Evolutionary conservation across 306 rosid genomes (phyloP), one percentile per base, ranked within the genome.

Genomic region (Prunus persica): DNA sequence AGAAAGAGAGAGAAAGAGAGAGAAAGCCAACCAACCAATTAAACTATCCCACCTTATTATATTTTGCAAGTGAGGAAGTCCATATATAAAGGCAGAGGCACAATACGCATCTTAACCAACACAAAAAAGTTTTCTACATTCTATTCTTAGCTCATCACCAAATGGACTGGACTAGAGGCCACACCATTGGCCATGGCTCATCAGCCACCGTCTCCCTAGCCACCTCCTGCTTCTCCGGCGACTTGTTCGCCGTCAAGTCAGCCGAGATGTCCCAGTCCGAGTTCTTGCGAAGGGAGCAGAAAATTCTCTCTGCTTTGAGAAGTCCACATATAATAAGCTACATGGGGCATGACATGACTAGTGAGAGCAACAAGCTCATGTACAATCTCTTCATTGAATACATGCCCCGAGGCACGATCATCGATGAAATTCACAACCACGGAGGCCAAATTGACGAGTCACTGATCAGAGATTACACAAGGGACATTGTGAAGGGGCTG

Each of bases 321-420:
- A 82, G 85, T 78, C 93, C 96, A 73, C 69, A 80, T 61, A 69
- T 92, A 27, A 91, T 96, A 32, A 60, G 78, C 64, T 91, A 87
- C 75, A 69, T 81, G 65, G 99, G 99, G 27, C 81, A 83, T 60
- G 96, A 86, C 76, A 70, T 89, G 12, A 86, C 90, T 12, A 69
- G 18, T 74, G 99, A 96, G 76, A 68, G 80, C 72, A 76, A 80
- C 67, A 78, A 74, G 75, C 69, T 70, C 64, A 55, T 86, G 73
- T 92, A 87, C 87, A 91, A 96, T 71, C 78, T 96, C 45, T 86
- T 96, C 82, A 83, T 96, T 91, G 99, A 96, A 83, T 88, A 86
- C 56, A 65, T 85, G 73, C 74, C 93, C 49, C 74, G 83, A 0
- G 99, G 97, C 11, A 75, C 91, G 0, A 71, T 92, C 50, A 50